Conservation (phyloP, 371 early-diverging fungal genomes). For the Conidiobolus incongruus region DNA sequence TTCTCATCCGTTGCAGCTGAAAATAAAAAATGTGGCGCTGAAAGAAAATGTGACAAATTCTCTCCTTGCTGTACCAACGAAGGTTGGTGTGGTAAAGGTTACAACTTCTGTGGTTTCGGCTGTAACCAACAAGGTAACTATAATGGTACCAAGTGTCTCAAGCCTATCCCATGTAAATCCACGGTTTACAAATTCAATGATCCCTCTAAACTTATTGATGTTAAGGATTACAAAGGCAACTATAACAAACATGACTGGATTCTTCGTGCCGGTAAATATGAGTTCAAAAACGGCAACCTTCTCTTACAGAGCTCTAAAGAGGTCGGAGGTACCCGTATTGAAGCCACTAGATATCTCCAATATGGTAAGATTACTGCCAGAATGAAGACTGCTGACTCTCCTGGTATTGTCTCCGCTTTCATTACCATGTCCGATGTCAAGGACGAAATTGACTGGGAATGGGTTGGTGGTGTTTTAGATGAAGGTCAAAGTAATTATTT, state of each 20-base stretch:
- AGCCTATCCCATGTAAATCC: background rate
- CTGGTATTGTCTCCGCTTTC: slow-evolving; percentile 13
- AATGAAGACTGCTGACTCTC: slow-evolving; percentile 4
- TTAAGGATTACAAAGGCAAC: background rate
- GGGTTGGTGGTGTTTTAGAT: slow-evolving; percentile 7
- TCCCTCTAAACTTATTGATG: background rate
- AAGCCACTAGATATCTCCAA: slow-evolving; percentile 1
- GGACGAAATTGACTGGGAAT: slow-evolving; percentile 22
- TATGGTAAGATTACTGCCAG: slow-evolving; percentile 4
- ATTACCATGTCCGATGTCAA: too few species aligned
- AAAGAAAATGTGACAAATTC: slow-evolving; percentile 6
- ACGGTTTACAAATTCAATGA: background rate
- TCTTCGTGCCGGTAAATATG: background rate
- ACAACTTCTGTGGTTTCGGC: background rate
- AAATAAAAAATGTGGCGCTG: background rate
- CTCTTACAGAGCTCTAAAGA: background rate
- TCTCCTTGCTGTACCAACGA: slow-evolving; percentile 2
- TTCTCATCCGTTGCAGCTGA: too few species aligned
- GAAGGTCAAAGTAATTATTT: slow-evolving; percentile 9
- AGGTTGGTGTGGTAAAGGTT: slow-evolving; percentile 4
- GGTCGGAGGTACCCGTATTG: background rate
- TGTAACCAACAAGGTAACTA: background rate
- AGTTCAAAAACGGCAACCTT: background rate
- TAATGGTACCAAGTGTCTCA: slow-evolving; percentile 1
- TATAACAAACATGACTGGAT: background rate